Conservation (phyloP, 2,329 filamentous ascomycete genomes). For the Rutstroemia sp. region DNA sequence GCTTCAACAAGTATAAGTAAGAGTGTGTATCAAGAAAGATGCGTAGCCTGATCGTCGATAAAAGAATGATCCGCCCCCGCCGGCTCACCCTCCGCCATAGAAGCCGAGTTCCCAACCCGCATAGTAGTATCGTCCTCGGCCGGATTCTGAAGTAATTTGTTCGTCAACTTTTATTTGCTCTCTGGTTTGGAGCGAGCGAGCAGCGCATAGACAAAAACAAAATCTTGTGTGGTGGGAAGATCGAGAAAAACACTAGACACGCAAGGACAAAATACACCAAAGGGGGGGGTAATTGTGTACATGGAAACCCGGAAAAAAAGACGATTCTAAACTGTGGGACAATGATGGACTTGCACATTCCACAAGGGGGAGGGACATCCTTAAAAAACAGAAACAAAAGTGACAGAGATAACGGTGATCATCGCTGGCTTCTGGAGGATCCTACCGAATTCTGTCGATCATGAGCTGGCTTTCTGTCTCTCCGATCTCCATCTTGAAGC, state of each 20-base stretch:
- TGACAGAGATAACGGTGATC: slow-evolving; percentile 24
- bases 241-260: no score
- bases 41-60: slow-evolving; percentile 24
- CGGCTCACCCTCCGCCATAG: slow-evolving; percentile 13
- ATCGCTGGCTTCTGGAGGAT: slow-evolving; percentile 32
- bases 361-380: slow-evolving; percentile 9
- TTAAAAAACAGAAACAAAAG: slow-evolving; percentile 23
- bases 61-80: slow-evolving; percentile 12
- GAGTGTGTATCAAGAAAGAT: slow-evolving; percentile 21
- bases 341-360: slow-evolving; percentile 12
- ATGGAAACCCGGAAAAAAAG: slow-evolving; percentile 19
- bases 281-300: slow-evolving; percentile 8
- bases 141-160: background rate
- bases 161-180: background rate
- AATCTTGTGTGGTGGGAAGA: no score
- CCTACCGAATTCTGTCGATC: slow-evolving; percentile 55
- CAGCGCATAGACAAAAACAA: no score
- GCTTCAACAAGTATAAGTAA: background rate
- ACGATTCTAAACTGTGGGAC: slow-evolving; percentile 17
- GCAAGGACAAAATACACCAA: no score
- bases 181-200: no score
- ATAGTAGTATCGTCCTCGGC: slow-evolving; percentile 13
- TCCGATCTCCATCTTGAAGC: slow-evolving; percentile 72
- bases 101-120: slow-evolving; percentile 9
- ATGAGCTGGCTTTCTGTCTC: slow-evolving; percentile 45